Evolutionary conservation across 495 filamentous ascomycete species (phyloP).

Genomic region (Podospora pseudoanserina): DNA sequence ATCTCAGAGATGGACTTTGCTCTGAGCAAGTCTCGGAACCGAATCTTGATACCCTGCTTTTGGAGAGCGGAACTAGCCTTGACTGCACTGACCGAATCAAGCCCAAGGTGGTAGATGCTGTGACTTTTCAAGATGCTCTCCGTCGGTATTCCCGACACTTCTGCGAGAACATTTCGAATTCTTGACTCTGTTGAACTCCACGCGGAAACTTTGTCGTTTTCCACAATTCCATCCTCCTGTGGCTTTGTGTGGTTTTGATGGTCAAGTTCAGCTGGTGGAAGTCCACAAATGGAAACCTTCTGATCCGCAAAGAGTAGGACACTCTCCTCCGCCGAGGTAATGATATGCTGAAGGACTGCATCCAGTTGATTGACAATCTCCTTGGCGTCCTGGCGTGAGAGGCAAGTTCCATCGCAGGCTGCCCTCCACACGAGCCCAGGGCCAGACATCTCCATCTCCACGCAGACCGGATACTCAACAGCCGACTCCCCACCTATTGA

Average conservation of each 20-base stretch:
- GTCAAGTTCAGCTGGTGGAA: conserved; percentile 23
- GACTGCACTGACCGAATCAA: conserved; percentile 89
- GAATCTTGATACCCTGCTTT: conserved; percentile 53
- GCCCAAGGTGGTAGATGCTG: conserved; percentile 78
- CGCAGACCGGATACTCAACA: conserved; percentile 75
- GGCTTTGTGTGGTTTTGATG: background rate
- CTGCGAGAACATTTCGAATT: conserved; percentile 60
- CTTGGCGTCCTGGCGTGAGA: conserved; percentile 39
- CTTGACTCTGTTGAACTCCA: conserved; percentile 47
- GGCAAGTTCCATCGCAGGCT: conserved; percentile 59
- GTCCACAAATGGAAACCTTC: conserved; percentile 53
- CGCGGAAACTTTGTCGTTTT: background rate
- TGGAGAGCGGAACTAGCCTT: conserved; percentile 63
- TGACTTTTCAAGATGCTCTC: conserved; percentile 57
- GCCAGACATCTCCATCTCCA: conserved; percentile 66
- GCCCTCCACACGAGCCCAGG: conserved; percentile 58
- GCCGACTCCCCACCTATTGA: conserved; percentile 57
- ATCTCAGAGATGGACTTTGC: conserved; percentile 62
- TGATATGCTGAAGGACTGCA: conserved; percentile 49
- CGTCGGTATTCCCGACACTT: conserved; percentile 59
- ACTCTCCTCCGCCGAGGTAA: conserved; percentile 42
- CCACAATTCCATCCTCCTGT: background rate
- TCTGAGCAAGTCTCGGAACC: conserved; percentile 63
- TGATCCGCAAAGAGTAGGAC: conserved; percentile 49
- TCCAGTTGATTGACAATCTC: conserved; percentile 54